Conservation (phyloP, 306 rosid genomes). For the Inga leiocalycina region DNA sequence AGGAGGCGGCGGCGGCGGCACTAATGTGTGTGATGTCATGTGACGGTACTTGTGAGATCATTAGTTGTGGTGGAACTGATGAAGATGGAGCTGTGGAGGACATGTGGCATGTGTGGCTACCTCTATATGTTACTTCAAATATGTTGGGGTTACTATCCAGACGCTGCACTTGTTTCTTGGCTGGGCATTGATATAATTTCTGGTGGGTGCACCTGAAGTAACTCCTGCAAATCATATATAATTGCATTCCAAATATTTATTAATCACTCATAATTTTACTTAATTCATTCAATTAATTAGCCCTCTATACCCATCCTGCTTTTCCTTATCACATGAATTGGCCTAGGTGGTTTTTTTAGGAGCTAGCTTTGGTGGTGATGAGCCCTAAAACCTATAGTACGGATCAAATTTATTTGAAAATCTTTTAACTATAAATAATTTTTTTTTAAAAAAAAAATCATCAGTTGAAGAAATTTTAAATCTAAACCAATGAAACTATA, state of each 20-base stretch:
- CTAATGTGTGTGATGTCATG: conserved; percentile 29
- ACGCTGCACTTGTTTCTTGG: conserved; percentile 78
- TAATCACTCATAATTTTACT: background rate
- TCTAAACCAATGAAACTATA: no score
- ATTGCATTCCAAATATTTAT: background rate
- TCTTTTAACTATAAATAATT: no score
- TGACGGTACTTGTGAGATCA: background rate
- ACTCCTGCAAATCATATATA: conserved; percentile 38
- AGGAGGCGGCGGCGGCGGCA: background rate
- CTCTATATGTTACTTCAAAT: conserved; percentile 58
- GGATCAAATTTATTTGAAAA: no score
- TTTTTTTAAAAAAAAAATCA: no score
- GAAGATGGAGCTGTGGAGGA: conserved; percentile 80
- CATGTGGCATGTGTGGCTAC: conserved; percentile 66
- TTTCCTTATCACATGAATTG: background rate
- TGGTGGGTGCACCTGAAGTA: conserved; percentile 83
- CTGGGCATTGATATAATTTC: conserved; percentile 61
- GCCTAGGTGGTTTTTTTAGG: background rate
- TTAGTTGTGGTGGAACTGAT: conserved; percentile 39
- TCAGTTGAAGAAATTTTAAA: no score
- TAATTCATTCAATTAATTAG: background rate
- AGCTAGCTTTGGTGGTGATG: no score
- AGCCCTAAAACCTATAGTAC: no score
- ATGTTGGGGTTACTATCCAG: conserved; percentile 47
- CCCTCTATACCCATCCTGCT: background rate